Conservation (phyloP, 2,329 filamentous ascomycete species). For the Byssothecium circinans region DNA sequence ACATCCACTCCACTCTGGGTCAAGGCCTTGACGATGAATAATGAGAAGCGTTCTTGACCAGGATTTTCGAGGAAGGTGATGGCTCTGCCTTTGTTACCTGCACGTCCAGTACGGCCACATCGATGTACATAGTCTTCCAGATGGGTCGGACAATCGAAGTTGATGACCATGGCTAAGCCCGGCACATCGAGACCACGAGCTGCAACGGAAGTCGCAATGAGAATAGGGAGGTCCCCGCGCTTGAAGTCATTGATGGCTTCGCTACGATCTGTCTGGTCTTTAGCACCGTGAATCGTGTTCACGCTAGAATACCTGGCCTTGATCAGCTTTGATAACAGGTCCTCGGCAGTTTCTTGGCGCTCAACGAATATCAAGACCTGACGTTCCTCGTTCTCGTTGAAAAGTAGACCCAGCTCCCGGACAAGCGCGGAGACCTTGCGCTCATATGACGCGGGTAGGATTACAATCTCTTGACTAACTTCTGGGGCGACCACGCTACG, state of each 20-base stretch:
- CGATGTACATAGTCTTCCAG: slow-evolving; percentile 96
- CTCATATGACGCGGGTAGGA: slow-evolving; percentile 52
- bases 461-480: slow-evolving; percentile 90
- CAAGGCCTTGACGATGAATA: slow-evolving; percentile 87
- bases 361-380: slow-evolving; percentile 90
- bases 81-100: slow-evolving; percentile 90
- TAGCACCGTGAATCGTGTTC: slow-evolving; percentile 73
- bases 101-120: slow-evolving; percentile 88
- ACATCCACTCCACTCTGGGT: slow-evolving; percentile 86
- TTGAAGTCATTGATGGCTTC: slow-evolving; percentile 42
- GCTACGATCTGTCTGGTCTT: slow-evolving; percentile 56
- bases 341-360: slow-evolving; percentile 72
- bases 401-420: slow-evolving; percentile 83
- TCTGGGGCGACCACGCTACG: slow-evolving; percentile 68
- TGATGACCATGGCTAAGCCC: slow-evolving; percentile 92
- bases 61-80: slow-evolving; percentile 93
- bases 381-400: slow-evolving; percentile 84
- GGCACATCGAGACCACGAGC: slow-evolving; percentile 95
- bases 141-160: slow-evolving; percentile 92
- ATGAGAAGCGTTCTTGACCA: slow-evolving; percentile 86
- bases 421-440: slow-evolving; percentile 88
- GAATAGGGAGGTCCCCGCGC: slow-evolving; percentile 80
- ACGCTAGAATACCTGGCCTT: slow-evolving; percentile 50
- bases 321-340: slow-evolving; percentile 34
- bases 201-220: slow-evolving; percentile 93